Evolutionary conservation across 2,329 filamentous ascomycete genomes (phyloP).

Genomic region (Aspergillus uvarum): DNA sequence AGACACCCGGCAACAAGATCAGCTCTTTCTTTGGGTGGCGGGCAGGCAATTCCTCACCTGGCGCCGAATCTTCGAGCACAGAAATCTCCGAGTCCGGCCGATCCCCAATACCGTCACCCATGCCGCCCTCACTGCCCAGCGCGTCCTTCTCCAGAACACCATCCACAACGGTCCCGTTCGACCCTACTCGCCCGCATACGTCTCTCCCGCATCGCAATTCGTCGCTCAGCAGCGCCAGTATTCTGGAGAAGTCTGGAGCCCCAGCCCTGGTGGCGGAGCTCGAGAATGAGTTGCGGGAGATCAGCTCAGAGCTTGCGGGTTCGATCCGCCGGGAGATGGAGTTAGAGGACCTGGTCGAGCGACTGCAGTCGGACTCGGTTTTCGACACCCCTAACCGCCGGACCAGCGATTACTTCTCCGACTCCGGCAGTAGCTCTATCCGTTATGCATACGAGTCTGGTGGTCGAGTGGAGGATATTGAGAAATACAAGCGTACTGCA

Average conservation of each 20-base stretch:
- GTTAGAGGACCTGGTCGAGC: constrained; percentile 87
- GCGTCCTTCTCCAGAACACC: constrained; percentile 33
- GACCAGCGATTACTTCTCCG: constrained; percentile 97
- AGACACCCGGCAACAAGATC: constrained; percentile 58
- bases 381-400: constrained; percentile 61
- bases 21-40: constrained; percentile 69
- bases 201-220: constrained; percentile 44
- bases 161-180: constrained; percentile 48
- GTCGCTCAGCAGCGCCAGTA: constrained; percentile 47
- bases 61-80: constrained; percentile 60
- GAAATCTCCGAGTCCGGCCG: constrained; percentile 62
- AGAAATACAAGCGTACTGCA: constrained; percentile 75
- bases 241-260: constrained; percentile 44
- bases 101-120: constrained; percentile 60
- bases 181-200: constrained; percentile 52
- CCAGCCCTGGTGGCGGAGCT: constrained; percentile 73
- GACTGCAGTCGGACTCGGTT: constrained; percentile 72
- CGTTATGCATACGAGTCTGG: constrained; percentile 67
- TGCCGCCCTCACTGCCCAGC: constrained; percentile 39
- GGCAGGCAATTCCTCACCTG: constrained; percentile 52
- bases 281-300: constrained; percentile 90
- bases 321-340: constrained; percentile 97
- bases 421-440: constrained; percentile 84
- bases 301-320: constrained; percentile 85
- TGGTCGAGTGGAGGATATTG: constrained; percentile 66